phyloP scores from a whole-genome alignment of 176 grass and related monocot species.

The Zizania latifolia region DNA sequence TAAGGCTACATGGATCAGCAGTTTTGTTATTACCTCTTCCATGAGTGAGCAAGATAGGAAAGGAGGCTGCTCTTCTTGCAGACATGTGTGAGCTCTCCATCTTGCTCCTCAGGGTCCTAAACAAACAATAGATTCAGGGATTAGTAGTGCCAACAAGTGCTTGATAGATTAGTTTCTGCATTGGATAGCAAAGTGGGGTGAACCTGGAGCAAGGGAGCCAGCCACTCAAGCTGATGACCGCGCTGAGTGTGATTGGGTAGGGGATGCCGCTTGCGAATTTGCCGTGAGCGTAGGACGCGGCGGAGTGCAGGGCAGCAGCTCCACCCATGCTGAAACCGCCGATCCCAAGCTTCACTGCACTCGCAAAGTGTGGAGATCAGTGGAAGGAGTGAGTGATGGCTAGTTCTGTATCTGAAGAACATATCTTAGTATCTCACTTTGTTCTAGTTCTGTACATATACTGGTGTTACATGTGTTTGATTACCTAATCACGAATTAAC shows the following conservation, averaged over 20 bases:
- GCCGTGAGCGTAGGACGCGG: slow-evolving; percentile 60
- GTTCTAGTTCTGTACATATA: neutral
- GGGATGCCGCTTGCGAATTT: slow-evolving; percentile 56
- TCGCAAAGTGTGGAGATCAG: neutral
- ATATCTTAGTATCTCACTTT: neutral
- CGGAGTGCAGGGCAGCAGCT: slow-evolving; percentile 59
- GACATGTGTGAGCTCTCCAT: slow-evolving; percentile 70
- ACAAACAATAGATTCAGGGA: neutral
- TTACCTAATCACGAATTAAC: neutral
- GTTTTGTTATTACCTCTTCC: slow-evolving; percentile 56
- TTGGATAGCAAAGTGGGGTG: neutral
- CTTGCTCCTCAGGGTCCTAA: slow-evolving; percentile 68
- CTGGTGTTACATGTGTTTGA: neutral
- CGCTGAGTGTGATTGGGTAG: slow-evolving; percentile 64
- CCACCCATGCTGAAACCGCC: slow-evolving; percentile 88
- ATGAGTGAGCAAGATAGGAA: slow-evolving; percentile 66
- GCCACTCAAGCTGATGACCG: slow-evolving; percentile 68
- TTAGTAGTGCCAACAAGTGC: neutral
- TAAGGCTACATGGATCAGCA: neutral
- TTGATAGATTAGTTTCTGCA: neutral
- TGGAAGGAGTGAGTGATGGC: neutral
- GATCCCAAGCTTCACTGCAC: slow-evolving; percentile 78
- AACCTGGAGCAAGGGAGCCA: slow-evolving; percentile 98
- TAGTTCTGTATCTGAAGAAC: neutral
- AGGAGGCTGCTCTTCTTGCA: slow-evolving; percentile 55